phyloP scores from a whole-genome alignment of 257 asterid genomes.

The Capsicum baccatum region DNA sequence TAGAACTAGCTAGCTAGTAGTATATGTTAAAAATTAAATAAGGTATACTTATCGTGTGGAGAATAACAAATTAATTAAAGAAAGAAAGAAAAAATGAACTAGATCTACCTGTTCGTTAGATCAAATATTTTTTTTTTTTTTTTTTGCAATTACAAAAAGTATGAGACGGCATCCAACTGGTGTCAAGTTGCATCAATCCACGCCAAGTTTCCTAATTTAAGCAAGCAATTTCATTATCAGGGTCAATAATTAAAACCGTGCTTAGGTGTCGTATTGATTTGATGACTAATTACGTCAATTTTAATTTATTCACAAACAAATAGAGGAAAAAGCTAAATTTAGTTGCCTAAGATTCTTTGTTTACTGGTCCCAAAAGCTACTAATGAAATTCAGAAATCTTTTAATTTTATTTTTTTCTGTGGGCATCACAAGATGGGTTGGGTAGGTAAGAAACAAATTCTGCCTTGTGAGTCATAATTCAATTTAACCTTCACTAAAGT shows the following conservation, averaged over 20 bases:
- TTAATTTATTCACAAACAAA: background rate
- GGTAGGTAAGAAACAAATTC: conserved; percentile 77
- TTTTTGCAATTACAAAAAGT: background rate
- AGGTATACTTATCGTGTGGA: no score
- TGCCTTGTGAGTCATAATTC: conserved; percentile 47
- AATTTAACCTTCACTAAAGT: conserved; percentile 40
- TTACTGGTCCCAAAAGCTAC: conserved; percentile 65
- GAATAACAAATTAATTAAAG: no score
- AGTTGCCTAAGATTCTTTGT: conserved; percentile 56
- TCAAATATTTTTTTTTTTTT: no score
- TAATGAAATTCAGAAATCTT: conserved; percentile 26
- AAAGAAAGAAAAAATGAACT: no score
- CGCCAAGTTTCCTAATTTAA: conserved; percentile 54
- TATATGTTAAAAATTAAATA: no score
- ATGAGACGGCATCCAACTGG: conserved; percentile 20
- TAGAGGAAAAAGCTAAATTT: conserved; percentile 33
- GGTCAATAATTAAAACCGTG: conserved; percentile 37
- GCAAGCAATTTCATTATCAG: conserved; percentile 42
- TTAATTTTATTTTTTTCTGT: background rate
- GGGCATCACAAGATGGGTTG: conserved; percentile 52
- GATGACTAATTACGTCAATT: conserved; percentile 27
- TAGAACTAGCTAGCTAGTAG: no score
- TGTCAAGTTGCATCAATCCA: conserved; percentile 55
- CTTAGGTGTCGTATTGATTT: conserved; percentile 36
- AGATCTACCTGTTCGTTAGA: no score